Conservation (phyloP, 108 stramenopile genomes). For the Skeletonema tropicum region DNA sequence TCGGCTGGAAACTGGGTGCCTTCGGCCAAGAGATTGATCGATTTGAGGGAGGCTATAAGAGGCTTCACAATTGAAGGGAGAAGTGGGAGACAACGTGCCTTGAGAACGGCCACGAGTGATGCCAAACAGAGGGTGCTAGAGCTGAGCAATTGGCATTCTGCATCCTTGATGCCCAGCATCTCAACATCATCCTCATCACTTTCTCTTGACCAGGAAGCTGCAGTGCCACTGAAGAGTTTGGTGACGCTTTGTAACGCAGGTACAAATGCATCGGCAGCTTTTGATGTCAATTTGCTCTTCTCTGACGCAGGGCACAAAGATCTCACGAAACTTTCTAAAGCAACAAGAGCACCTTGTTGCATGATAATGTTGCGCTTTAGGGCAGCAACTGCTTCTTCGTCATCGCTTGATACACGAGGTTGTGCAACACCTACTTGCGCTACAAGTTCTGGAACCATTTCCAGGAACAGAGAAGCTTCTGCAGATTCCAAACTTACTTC, state of each 20-base stretch:
- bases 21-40: slow-evolving; percentile 33
- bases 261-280: slow-evolving; percentile 44
- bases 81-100: slow-evolving; percentile 60
- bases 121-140: slow-evolving; percentile 63
- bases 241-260: slow-evolving; percentile 47
- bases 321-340: slow-evolving; percentile 66
- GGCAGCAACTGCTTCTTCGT: slow-evolving; percentile 25
- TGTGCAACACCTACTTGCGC: slow-evolving; percentile 27
- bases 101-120: slow-evolving; percentile 62
- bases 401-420: slow-evolving; percentile 10
- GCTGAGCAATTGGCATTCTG: slow-evolving; percentile 52
- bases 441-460: slow-evolving; percentile 72
- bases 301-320: slow-evolving; percentile 48
- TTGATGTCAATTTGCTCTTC: slow-evolving; percentile 23
- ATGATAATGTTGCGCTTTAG: slow-evolving; percentile 41
- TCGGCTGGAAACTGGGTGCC: slow-evolving; percentile 10
- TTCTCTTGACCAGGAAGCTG: slow-evolving; percentile 35
- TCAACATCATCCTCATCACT: slow-evolving; percentile 13
- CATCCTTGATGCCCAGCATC: slow-evolving; percentile 26
- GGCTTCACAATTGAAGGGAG: slow-evolving; percentile 71
- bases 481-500: slow-evolving; percentile 51
- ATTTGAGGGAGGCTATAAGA: slow-evolving; percentile 48
- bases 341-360: slow-evolving; percentile 71
- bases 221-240: slow-evolving; percentile 29
- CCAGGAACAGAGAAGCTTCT: slow-evolving; percentile 76